Conservation (phyloP, 768 basidiomycete species). For the Auricularia sp. region DNA sequence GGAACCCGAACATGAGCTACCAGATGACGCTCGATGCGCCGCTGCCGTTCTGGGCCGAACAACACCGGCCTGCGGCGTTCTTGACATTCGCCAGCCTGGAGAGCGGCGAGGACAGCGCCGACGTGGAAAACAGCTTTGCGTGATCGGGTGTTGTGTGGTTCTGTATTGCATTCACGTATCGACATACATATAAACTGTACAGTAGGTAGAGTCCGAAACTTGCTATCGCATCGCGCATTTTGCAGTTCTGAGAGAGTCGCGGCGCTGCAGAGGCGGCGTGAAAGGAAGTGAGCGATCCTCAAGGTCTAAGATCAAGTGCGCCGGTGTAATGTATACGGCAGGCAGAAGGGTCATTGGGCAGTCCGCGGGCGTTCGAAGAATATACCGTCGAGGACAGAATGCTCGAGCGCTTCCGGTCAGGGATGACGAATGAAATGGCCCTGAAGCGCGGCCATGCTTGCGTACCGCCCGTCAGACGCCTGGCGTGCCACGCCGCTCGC, state of each 20-base stretch:
- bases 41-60: slow-evolving; percentile 89
- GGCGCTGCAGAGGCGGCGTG: no score
- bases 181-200: neutral
- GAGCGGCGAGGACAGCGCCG: slow-evolving; percentile 84
- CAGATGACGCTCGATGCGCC: slow-evolving; percentile 87
- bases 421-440: slow-evolving; percentile 74
- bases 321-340: neutral
- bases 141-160: slow-evolving; percentile 25
- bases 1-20: slow-evolving; percentile 74
- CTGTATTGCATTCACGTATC: neutral
- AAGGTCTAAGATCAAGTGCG: no score
- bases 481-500: slow-evolving; percentile 44
- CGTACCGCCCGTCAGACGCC: slow-evolving; percentile 38
- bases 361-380: neutral
- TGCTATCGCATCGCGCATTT: neutral
- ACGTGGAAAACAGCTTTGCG: slow-evolving; percentile 91
- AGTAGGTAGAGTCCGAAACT: neutral
- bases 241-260: no score
- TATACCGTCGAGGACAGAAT: neutral
- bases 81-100: slow-evolving; percentile 90
- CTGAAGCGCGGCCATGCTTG: slow-evolving; percentile 96
- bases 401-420: neutral
- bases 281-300: no score
- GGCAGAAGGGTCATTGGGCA: neutral
- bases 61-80: slow-evolving; percentile 91